Base-by-base conservation (phyloP, 495 filamentous ascomycete species). In the Mycothermus thermophilus region DNA sequence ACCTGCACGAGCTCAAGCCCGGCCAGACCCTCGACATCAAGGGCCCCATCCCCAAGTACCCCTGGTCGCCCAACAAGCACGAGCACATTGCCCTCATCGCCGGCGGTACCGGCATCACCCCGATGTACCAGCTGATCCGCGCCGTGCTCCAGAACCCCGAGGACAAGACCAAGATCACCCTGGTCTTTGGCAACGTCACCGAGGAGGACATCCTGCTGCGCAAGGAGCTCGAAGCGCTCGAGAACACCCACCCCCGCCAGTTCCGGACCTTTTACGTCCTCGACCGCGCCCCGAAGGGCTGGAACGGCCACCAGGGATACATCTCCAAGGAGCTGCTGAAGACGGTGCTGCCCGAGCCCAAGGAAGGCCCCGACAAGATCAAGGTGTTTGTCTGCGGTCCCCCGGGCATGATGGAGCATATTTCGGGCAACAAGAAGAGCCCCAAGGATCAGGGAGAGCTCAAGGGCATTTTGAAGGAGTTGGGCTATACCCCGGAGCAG, bases 31-130 rank as follows among this genome's bases (percentile, higher is more conserved):
- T 97, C 29, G 75, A 83, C 22, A 73, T 96, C 67, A 97, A 97
- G 67, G 90, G 90, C 11, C 90, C 90, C 1, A 71, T 97, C 12
- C 81, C 84, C 38, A 97, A 97, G 62, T 97, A 95, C 62, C 66
- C 74, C 16, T 96, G 85, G 86, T 51, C 71, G 26, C 46, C 81
- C 42, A 97, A 97, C 69, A 95, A 93, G 77, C 90, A 96, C 64
- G 62, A 80, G 22, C 87, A 95, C 63, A 77, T 97, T 55, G 75
- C 71, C n/a, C 64, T 96, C 53, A 74, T 97, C 44, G 86, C 90
- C 8, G 90, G 92, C 49, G 90, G 90, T 43, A 96, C 90, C 4
- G 90, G 90, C 33, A 93, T 96, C 51, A 88, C 88, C 22, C 90
- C 90, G 20, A 70, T 74, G 66, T 94, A 79, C 66, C 90, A 97